Percentiles rank a stretch among this genome's conserved stretches.
Conservation (phyloP, 257 asterid species). For the Paraleonurus japonicus region DNA sequence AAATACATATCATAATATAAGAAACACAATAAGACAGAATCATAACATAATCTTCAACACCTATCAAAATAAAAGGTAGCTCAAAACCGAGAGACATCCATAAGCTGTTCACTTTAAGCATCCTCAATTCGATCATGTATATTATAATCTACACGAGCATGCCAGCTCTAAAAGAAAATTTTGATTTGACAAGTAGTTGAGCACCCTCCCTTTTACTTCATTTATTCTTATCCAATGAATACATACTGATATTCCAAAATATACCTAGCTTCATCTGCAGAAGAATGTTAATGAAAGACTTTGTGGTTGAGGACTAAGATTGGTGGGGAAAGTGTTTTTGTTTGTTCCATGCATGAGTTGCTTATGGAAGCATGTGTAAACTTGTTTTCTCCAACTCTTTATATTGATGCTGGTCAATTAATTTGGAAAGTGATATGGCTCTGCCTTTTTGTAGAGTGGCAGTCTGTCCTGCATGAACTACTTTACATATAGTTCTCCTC, state of each 20-base stretch:
- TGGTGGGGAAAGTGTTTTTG: background rate
- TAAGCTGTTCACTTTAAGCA: constrained; percentile 1
- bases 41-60: too few species aligned
- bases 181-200: background rate
- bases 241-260: background rate
- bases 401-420: background rate
- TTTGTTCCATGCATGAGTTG: constrained; percentile 8
- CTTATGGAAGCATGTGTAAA: background rate
- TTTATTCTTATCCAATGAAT: background rate
- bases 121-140: background rate
- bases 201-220: constrained; percentile 1
- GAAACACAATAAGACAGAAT: too few species aligned
- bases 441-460: constrained; percentile 2
- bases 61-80: background rate
- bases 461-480: background rate
- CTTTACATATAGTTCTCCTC: background rate
- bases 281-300: background rate
- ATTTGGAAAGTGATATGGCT: background rate
- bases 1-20: too few species aligned
- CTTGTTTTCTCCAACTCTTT: constrained; percentile 2
- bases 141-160: background rate
- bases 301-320: background rate
- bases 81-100: background rate
- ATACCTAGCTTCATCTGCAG: background rate
- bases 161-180: background rate